Evolutionary conservation across 164 flowering plant species (phyloP).

Genomic region (Litsea cubeba): DNA sequence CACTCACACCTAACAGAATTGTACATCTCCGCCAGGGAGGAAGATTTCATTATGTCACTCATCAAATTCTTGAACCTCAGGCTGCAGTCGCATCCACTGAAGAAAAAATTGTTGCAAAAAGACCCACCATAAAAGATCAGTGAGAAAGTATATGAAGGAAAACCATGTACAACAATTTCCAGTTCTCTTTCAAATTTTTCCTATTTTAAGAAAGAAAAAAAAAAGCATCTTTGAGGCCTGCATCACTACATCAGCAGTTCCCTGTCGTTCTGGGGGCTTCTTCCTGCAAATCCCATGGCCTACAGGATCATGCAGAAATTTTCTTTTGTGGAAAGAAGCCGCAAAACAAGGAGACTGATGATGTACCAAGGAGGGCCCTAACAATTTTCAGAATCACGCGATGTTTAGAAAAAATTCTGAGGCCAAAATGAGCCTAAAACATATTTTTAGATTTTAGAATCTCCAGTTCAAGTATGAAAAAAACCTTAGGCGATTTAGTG

Average conservation of each 20-base stretch:
- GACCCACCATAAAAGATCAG: background rate
- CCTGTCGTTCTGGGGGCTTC: background rate
- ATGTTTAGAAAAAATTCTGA: background rate
- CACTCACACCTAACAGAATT: slow-evolving; percentile 78
- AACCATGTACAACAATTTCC: background rate
- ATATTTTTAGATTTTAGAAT: background rate
- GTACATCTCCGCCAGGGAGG: slow-evolving; percentile 61
- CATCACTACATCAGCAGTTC: no score
- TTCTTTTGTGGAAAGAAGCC: background rate
- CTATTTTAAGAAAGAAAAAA: no score
- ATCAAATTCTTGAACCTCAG: slow-evolving; percentile 80
- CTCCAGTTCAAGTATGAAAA: background rate
- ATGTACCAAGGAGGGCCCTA: background rate
- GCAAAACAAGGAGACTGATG: background rate
- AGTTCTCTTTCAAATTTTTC: no score
- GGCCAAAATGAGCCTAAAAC: no score
- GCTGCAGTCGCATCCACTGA: slow-evolving; percentile 96
- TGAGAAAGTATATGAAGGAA: background rate
- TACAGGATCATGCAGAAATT: background rate
- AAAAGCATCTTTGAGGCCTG: no score
- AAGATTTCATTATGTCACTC: slow-evolving; percentile 60
- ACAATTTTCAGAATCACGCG: background rate
- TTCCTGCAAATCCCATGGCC: background rate
- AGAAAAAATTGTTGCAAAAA: slow-evolving; percentile 3
- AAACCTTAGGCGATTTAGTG: slow-evolving; percentile 89